Evolutionary conservation across 2,329 filamentous ascomycete species (phyloP).

Genomic region (Dactylellina cionopaga): DNA sequence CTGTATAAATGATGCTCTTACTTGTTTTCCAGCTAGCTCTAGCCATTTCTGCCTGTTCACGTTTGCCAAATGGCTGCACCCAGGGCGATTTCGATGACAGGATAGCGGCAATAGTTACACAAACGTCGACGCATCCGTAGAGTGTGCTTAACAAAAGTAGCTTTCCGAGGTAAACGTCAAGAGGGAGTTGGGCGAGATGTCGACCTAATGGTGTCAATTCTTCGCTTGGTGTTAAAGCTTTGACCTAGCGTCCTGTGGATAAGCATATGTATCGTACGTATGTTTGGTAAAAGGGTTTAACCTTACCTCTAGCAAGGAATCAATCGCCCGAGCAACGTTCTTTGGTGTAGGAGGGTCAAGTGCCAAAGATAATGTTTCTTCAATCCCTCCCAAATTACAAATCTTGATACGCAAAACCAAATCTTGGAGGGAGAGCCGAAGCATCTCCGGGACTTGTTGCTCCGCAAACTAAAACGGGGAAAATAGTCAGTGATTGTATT

Average conservation of each 20-base stretch:
- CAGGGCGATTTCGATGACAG: conserved; percentile 96
- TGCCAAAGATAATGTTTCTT: conserved; percentile 85
- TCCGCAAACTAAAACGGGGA: conserved; percentile 73
- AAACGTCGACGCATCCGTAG: conserved; percentile 90
- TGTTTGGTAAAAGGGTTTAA: conserved; percentile 61
- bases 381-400: conserved; percentile 92
- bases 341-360: conserved; percentile 89
- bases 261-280: not conserved
- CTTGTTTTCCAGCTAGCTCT: conserved; percentile 80
- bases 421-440: conserved; percentile 91
- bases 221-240: conserved; percentile 79
- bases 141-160: conserved; percentile 85
- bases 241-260: conserved; percentile 53
- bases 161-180: conserved; percentile 95
- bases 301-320: conserved; percentile 87
- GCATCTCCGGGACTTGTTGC: conserved; percentile 95
- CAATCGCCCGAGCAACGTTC: conserved; percentile 91
- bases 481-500: conserved; percentile 15
- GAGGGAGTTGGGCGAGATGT: conserved; percentile 85
- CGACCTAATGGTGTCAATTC: conserved; percentile 86
- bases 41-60: conserved; percentile 81
- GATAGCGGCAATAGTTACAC: conserved; percentile 90
- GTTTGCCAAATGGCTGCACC: conserved; percentile 83
- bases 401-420: conserved; percentile 96
- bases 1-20: conserved; percentile 54